phyloP scores from a whole-genome alignment of 2,329 filamentous ascomycete species.

The Cytospora chrysosperma region DNA sequence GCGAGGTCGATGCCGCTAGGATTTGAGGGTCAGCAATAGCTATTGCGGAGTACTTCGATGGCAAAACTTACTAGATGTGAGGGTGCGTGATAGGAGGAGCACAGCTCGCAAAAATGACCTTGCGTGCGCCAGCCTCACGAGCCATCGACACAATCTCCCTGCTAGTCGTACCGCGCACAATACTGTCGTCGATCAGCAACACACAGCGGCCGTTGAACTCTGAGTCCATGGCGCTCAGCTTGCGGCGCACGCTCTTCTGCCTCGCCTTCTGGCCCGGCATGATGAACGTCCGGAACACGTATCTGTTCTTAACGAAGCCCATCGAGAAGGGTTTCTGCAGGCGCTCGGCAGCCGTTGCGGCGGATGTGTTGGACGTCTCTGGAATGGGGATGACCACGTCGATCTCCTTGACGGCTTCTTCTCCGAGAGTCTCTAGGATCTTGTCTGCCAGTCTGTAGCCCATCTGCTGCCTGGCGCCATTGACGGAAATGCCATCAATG shows the following conservation, averaged over 20 bases:
- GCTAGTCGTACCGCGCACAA: constrained; percentile 82
- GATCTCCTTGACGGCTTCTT: constrained; percentile 70
- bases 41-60: too few relatives aligned
- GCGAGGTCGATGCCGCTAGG: constrained; percentile 21
- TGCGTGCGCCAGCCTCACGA: constrained; percentile 75
- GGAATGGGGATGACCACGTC: constrained; percentile 80
- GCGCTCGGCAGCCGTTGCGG: constrained; percentile 70
- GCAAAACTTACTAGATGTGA: constrained; percentile 68
- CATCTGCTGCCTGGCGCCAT: constrained; percentile 84
- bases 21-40: background rate
- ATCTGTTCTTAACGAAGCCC: constrained; percentile 83
- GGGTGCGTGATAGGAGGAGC: constrained; percentile 80
- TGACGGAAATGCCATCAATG: constrained; percentile 86
- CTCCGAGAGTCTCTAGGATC: constrained; percentile 65
- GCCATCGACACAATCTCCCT: constrained; percentile 82
- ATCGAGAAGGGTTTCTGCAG: constrained; percentile 76
- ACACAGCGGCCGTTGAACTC: constrained; percentile 83
- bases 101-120: constrained; percentile 81
- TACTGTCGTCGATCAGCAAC: constrained; percentile 83
- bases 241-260: constrained; percentile 83
- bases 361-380: constrained; percentile 79
- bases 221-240: constrained; percentile 81
- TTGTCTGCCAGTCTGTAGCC: constrained; percentile 75
- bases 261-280: constrained; percentile 73
- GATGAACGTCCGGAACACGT: constrained; percentile 72